Evolutionary conservation across 2,329 filamentous ascomycete species (phyloP).

Genomic region (Pseudovirgaria hyperparasitica): DNA sequence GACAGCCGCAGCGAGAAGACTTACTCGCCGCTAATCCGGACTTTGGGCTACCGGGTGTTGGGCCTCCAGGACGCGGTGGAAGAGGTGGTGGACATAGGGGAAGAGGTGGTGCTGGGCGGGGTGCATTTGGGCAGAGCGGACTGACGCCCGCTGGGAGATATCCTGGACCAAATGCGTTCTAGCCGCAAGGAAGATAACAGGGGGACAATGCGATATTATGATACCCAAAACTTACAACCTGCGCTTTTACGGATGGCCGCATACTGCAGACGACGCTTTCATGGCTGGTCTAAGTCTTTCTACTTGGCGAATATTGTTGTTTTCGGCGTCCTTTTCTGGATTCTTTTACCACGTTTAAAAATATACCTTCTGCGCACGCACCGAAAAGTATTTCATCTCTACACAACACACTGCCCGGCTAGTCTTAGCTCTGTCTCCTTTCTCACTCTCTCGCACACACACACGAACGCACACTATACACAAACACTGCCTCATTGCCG

Average conservation of each 20-base stretch:
- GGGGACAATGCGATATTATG: conserved; percentile 20
- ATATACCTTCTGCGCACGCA: not conserved
- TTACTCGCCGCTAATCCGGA: conserved; percentile 67
- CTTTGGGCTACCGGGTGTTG: conserved; percentile 54
- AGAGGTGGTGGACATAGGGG: conserved; percentile 18
- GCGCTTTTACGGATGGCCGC: no score
- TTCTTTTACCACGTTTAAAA: not conserved
- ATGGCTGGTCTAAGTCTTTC: conserved; percentile 1
- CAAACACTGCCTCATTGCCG: not conserved
- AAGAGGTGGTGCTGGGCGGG: conserved; percentile 10
- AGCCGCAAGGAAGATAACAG: conserved; percentile 17
- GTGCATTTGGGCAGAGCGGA: conserved; percentile 14
- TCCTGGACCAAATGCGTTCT: conserved; percentile 5
- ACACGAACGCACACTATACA: not conserved
- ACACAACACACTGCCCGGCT: not conserved
- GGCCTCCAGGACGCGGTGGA: conserved; percentile 16
- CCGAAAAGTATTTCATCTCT: not conserved
- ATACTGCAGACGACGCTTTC: no score
- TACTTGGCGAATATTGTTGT: not conserved
- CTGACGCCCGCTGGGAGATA: conserved; percentile 6
- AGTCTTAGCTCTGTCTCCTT: not conserved
- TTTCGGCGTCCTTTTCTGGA: not conserved
- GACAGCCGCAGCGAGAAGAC: conserved; percentile 46
- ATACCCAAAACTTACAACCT: no score
- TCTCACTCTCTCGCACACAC: not conserved